phyloP scores from a whole-genome alignment of 495 filamentous ascomycete species.

The Neurospora sp. region DNA sequence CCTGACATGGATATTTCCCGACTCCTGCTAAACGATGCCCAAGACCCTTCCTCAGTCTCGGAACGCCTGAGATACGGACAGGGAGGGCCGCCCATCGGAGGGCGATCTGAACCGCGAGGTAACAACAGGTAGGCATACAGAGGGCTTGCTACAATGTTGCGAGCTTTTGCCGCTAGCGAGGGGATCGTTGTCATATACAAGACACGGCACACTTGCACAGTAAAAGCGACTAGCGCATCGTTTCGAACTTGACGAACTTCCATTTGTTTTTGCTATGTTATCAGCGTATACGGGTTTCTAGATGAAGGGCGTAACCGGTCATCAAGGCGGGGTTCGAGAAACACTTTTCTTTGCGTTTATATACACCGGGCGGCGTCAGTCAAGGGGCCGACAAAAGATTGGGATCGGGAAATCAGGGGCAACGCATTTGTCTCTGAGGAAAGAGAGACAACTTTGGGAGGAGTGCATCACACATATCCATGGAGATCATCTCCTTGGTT shows the following conservation, averaged over 20 bases:
- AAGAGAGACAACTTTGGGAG: background rate
- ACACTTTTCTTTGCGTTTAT: background rate
- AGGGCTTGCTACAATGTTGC: background rate
- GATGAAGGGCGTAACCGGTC: background rate
- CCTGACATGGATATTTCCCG: constrained; percentile 13
- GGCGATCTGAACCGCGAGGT: background rate
- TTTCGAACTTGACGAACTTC: background rate
- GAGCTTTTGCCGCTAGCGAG: background rate
- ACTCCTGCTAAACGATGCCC: constrained; percentile 8
- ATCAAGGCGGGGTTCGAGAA: background rate
- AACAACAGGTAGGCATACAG: background rate
- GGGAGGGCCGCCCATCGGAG: background rate
- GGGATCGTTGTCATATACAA: background rate
- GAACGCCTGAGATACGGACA: background rate
- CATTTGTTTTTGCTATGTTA: background rate
- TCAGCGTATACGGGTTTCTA: background rate
- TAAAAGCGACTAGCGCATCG: background rate
- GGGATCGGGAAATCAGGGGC: background rate
- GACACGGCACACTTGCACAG: background rate
- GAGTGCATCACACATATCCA: background rate
- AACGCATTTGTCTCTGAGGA: background rate
- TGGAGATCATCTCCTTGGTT: background rate
- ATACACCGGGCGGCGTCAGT: background rate
- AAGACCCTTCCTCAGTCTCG: background rate
- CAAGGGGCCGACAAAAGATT: background rate